Conservation (phyloP, 2,329 filamentous ascomycete genomes). For the Septoria linicola region DNA sequence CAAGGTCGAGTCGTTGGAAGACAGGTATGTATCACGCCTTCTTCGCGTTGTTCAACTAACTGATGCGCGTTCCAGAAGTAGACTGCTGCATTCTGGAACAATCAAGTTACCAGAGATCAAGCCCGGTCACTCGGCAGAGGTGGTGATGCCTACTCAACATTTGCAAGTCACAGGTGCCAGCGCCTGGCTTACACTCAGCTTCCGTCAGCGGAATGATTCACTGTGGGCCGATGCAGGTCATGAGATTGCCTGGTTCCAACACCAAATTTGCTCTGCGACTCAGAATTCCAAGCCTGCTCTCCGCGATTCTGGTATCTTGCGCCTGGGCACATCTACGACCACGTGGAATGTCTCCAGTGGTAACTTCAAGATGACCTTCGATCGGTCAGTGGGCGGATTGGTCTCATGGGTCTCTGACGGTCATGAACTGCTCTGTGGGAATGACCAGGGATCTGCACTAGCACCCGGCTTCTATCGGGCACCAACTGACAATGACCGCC, state of each 20-base stretch:
- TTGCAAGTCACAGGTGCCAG: constrained; percentile 33
- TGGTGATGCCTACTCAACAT: constrained; percentile 24
- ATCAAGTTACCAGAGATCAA: constrained; percentile 9
- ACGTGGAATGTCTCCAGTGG: constrained; percentile 7
- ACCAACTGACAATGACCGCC: constrained; percentile 62
- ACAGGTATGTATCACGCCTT: background rate
- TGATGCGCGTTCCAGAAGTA: constrained; percentile 17
- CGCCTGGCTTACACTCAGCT: constrained; percentile 48
- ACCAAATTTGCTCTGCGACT: constrained; percentile 6
- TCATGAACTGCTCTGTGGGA: constrained; percentile 37
- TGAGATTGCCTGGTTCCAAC: constrained; percentile 28
- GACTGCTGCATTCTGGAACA: constrained; percentile 9
- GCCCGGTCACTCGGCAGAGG: constrained; percentile 2
- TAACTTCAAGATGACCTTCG: constrained; percentile 16
- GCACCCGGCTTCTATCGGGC: constrained; percentile 60
- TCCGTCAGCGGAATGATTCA: constrained; percentile 46
- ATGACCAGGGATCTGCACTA: constrained; percentile 29
- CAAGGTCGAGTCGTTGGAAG: constrained; percentile 14
- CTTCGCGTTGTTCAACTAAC: constrained; percentile 19
- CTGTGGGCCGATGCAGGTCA: constrained; percentile 44
- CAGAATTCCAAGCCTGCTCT: background rate
- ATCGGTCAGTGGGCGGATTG: constrained; percentile 8
- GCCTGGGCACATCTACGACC: constrained; percentile 12
- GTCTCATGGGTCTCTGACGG: constrained; percentile 42
- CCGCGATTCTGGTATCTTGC: constrained; percentile 1